Evolutionary conservation across 768 basidiomycete species (phyloP), one percentile per base, ranked within the genome.

Genomic region (Sistotremastrum niveocremeum): DNA sequence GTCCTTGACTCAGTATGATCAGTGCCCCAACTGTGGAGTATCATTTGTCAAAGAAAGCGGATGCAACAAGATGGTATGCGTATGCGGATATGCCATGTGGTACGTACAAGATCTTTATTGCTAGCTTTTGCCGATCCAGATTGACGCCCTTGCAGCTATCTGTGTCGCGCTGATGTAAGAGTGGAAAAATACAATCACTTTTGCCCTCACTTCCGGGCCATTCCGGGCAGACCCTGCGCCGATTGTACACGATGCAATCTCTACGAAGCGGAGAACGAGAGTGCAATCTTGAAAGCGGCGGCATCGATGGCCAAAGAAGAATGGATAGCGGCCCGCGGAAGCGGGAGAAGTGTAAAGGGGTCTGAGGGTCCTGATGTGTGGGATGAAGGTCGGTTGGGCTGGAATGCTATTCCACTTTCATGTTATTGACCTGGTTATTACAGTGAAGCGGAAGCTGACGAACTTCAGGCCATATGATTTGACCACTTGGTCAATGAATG

Each of bases 251-350:
- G 20, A 20, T 20, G 20, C 20, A 20, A 20, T 20, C 20, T 20
- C 20, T 20, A 20, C 20, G 20, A 20, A 20, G 20, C 20, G 20
- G 20, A 20, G 48, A 70, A 78, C 6, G 79, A 76, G 4, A 66
- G 66, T 11, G 72, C 67, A 3, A 66, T 60, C 28, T 75, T 67
- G 41, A 71, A 70, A 53, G 74, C 73, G 34, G 66, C 61, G 11
- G 60, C 53, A 4, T 73, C 68, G 12, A 78, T 65, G 20, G 20
- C 20, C 20, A 20, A 20, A 20, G 20, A 20, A 20, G 20, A 20
- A 20, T 20, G 20, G 20, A 20, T 20, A 20, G 20, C 20, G 20
- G 20, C 20, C 20, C 20, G 20, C 20, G 20, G 20, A 20, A 20
- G 20, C 20, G 20, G 20, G 20, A 20, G 20, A 20, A 20, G 20